phyloP scores from a whole-genome alignment of 2,329 filamentous ascomycete genomes.

The Clonostachys chloroleuca region DNA sequence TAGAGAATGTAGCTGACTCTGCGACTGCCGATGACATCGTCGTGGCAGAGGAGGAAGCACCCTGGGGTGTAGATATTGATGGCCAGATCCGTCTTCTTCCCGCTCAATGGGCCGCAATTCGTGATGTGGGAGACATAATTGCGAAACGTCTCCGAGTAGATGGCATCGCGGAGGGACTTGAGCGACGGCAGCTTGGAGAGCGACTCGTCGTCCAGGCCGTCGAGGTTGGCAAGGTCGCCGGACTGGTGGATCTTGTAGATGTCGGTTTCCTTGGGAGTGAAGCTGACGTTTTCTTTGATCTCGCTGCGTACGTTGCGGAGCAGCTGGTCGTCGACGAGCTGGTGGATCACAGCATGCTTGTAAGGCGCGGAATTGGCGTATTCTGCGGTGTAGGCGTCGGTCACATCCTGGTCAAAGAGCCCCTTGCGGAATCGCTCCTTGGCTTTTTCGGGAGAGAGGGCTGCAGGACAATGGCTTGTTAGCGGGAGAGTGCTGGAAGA shows the following conservation, averaged over 20 bases:
- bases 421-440: slow-evolving; percentile 59
- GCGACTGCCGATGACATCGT: slow-evolving; percentile 97
- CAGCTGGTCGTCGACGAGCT: slow-evolving; percentile 74
- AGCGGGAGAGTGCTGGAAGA: slow-evolving; percentile 5
- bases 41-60: slow-evolving; percentile 92
- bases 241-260: slow-evolving; percentile 99
- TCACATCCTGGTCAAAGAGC: slow-evolving; percentile 57
- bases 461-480: slow-evolving; percentile 20
- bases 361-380: slow-evolving; percentile 70
- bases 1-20: slow-evolving; percentile 97
- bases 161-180: slow-evolving; percentile 85
- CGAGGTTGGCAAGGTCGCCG: slow-evolving; percentile 92
- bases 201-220: slow-evolving; percentile 84
- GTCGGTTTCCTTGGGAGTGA: slow-evolving; percentile 97
- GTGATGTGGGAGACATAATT: slow-evolving; percentile 86
- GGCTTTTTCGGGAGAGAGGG: slow-evolving; percentile 42
- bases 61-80: slow-evolving; percentile 98
- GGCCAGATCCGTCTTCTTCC: slow-evolving; percentile 96
- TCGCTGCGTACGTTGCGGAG: slow-evolving; percentile 84
- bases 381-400: slow-evolving; percentile 53
- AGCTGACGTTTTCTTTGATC: slow-evolving; percentile 85
- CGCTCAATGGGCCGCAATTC: slow-evolving; percentile 80
- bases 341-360: slow-evolving; percentile 85
- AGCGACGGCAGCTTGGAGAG: slow-evolving; percentile 83
- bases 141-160: slow-evolving; percentile 89